Percentiles rank a stretch among this genome's conserved stretches.
These are phyloP conservation scores for Collybia nuda DNA, from an alignment of 768 basidiomycete genomes.

Conservation along the genomic window DNA sequence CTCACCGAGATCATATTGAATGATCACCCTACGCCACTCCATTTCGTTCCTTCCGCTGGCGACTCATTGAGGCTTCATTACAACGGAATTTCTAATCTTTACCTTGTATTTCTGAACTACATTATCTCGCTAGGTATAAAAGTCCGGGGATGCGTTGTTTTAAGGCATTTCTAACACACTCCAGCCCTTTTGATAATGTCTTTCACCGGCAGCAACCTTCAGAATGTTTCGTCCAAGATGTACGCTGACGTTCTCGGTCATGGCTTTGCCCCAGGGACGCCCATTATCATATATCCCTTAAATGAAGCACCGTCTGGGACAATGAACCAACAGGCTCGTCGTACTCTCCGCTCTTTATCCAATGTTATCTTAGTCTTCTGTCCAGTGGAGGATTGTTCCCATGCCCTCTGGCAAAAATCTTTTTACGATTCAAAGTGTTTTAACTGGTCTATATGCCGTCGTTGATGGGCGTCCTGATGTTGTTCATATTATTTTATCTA, in stretches of 20 bases:
- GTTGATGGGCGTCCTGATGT: not conserved
- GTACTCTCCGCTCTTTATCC: not conserved
- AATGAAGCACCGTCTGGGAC: conserved; percentile 1
- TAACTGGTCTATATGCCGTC: not conserved
- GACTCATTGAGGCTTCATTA: too few relatives aligned
- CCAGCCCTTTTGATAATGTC: not conserved
- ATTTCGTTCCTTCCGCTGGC: too few relatives aligned
- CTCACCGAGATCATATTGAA: too few relatives aligned
- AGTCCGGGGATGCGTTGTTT: too few relatives aligned
- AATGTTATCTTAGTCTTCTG: not conserved
- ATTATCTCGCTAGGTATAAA: too few relatives aligned
- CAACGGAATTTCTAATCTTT: too few relatives aligned
- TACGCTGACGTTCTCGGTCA: not conserved
- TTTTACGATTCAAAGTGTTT: conserved; percentile 1
- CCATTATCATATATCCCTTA: not conserved
- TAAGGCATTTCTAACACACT: not conserved
- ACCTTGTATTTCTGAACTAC: too few relatives aligned
- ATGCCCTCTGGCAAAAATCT: not conserved
- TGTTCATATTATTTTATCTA: not conserved
- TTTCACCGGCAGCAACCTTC: not conserved
- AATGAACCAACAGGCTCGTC: not conserved
- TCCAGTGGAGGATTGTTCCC: not conserved
- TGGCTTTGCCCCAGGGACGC: not conserved
- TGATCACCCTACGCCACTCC: too few relatives aligned
- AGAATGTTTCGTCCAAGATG: not conserved